Conservation (phyloP, 805 yeast genomes). For the Saccharomyces jurei region DNA sequence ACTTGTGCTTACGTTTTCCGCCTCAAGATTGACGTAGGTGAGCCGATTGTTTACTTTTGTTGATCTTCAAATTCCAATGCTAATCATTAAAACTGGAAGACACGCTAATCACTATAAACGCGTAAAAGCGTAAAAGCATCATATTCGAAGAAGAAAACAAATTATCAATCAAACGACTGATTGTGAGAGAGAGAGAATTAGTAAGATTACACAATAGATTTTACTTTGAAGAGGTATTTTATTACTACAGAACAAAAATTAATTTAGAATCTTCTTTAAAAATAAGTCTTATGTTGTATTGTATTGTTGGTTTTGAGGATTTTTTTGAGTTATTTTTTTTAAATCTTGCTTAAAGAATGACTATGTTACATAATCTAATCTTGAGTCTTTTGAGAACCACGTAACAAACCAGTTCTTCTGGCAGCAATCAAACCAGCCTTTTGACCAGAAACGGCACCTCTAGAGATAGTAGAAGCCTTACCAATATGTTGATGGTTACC, state of each 20-base stretch:
- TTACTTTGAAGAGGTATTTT: neutral
- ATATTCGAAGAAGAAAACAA: too few species aligned
- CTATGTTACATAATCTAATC: constrained; percentile 40
- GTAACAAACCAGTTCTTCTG: constrained; percentile 99
- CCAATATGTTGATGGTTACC: constrained; percentile 99
- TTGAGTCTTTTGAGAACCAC: constrained; percentile 96
- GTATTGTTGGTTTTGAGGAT: neutral
- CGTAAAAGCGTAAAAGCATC: neutral
- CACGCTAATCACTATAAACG: neutral
- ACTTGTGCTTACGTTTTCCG: neutral
- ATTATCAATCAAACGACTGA: too few species aligned
- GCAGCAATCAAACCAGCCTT: constrained; percentile 99
- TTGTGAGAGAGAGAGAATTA: neutral
- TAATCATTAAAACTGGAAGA: neutral
- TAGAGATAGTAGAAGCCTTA: constrained; percentile 98
- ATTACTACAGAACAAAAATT: neutral
- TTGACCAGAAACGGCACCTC: constrained; percentile 99
- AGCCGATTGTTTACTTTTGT: neutral
- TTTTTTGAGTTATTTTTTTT: neutral
- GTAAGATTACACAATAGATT: neutral
- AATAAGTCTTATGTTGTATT: neutral
- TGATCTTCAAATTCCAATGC: neutral
- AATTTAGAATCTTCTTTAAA: neutral
- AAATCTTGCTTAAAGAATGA: constrained; percentile 5
- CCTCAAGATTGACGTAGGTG: neutral